These are phyloP conservation scores for Xylaria sp. DNA, from an alignment of 2,329 filamentous ascomycete genomes.

Conservation along the genomic window DNA sequence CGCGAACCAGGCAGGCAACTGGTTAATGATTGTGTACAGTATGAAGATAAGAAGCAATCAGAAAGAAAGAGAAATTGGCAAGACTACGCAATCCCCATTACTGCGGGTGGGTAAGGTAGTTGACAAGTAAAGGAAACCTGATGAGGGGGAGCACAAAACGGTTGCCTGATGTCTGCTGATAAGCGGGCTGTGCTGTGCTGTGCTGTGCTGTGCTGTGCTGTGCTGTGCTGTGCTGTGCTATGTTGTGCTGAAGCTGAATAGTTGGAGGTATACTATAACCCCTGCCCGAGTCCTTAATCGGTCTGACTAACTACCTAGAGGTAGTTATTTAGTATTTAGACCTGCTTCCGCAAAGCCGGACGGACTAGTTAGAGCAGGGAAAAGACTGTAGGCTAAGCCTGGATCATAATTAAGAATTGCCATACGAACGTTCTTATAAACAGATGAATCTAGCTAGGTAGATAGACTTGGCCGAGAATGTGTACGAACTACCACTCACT, in stretches of 20 bases:
- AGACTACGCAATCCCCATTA: constrained; percentile 29
- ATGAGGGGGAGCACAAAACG: constrained; percentile 24
- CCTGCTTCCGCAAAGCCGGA: background rate
- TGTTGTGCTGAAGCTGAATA: background rate
- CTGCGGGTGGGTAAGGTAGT: constrained; percentile 17
- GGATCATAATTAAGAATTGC: background rate
- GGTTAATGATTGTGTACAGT: constrained; percentile 11
- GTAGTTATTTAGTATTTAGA: background rate
- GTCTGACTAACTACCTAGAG: background rate
- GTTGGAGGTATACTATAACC: background rate
- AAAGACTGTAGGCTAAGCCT: background rate
- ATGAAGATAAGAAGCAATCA: background rate
- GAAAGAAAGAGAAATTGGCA: constrained; percentile 9
- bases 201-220: background rate
- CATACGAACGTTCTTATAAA: background rate
- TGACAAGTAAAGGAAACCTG: constrained; percentile 17
- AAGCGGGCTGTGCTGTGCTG: constrained; percentile 32
- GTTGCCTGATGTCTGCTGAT: constrained; percentile 32
- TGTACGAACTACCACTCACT: background rate
- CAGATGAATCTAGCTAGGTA: background rate
- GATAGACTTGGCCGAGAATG: background rate
- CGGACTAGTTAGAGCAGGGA: background rate
- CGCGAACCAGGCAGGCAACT: constrained; percentile 40
- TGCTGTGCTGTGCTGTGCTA: constrained; percentile 3
- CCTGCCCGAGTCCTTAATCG: background rate